Conservation (phyloP, 345 rosid species). For the Anacardium occidentale region DNA sequence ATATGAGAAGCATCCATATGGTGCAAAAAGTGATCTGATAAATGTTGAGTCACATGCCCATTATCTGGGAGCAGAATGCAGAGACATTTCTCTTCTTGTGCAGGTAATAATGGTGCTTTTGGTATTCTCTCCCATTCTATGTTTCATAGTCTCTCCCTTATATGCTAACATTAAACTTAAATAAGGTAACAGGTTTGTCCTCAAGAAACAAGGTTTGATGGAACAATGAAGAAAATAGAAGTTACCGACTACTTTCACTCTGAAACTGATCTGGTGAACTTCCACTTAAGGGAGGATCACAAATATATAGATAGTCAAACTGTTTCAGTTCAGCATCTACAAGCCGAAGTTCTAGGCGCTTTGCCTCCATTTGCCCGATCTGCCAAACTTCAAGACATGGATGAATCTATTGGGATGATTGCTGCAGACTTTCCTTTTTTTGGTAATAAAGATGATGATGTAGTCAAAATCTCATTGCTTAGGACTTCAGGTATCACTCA, state of each 20-base stretch:
- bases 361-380: constrained; percentile 55
- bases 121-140: constrained; percentile 15
- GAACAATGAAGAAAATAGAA: constrained; percentile 59
- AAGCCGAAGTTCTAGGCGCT: constrained; percentile 53
- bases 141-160: constrained; percentile 11
- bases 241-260: constrained; percentile 49
- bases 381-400: constrained; percentile 33
- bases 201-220: constrained; percentile 64
- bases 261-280: constrained; percentile 28
- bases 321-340: constrained; percentile 49
- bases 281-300: constrained; percentile 13
- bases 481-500: constrained; percentile 52
- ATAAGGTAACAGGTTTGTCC: constrained; percentile 72
- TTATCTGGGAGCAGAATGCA: constrained; percentile 70
- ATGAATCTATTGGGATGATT: constrained; percentile 31
- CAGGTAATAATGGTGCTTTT: constrained; percentile 60
- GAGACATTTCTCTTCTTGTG: constrained; percentile 50
- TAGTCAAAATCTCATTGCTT: constrained; percentile 58
- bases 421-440: constrained; percentile 38
- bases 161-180: constrained; percentile 35
- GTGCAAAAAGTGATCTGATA: constrained; percentile 30
- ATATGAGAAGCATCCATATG: constrained; percentile 24
- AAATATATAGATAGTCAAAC: constrained; percentile 28
- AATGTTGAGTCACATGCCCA: constrained; percentile 38
- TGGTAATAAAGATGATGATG: constrained; percentile 34